Evolutionary conservation across 139 green algal species (phyloP).

Genomic region (Closterium sp.): DNA sequence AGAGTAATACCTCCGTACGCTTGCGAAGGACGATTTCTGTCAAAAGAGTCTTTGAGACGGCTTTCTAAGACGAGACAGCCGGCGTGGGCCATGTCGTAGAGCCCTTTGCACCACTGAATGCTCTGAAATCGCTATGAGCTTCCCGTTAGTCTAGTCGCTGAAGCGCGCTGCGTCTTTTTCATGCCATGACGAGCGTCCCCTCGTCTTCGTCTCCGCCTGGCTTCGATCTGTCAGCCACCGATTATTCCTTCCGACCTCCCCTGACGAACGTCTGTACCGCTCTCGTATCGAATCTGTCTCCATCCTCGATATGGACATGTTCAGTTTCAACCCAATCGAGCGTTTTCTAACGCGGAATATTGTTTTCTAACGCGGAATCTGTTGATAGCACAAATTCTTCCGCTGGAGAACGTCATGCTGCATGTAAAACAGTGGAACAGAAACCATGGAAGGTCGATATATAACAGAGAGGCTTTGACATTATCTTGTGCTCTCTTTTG

Average conservation of each 20-base stretch:
- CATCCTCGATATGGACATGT: neutral
- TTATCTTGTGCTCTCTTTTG: slow-evolving; percentile 16
- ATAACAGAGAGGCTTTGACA: neutral
- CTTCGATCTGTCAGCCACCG: neutral
- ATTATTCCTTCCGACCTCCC: neutral
- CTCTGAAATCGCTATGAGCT: neutral
- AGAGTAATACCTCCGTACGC: too few species aligned
- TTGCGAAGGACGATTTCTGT: too few species aligned
- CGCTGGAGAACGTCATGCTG: too few species aligned
- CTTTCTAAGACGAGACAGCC: too few species aligned
- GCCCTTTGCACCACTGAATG: neutral
- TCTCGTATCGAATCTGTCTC: neutral
- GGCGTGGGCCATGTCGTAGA: neutral
- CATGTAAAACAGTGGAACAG: too few species aligned
- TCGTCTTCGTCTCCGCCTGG: neutral
- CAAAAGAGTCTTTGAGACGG: neutral
- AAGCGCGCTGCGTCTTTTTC: neutral
- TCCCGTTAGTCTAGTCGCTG: neutral
- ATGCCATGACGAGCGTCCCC: neutral
- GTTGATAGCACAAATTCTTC: too few species aligned
- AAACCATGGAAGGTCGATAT: too few species aligned
- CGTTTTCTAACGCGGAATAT: neutral
- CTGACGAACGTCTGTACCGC: neutral
- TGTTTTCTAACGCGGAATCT: too few species aligned
- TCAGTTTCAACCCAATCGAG: neutral